Evolutionary conservation across 768 basidiomycete species (phyloP).

Genomic region (Collybia mongolica): DNA sequence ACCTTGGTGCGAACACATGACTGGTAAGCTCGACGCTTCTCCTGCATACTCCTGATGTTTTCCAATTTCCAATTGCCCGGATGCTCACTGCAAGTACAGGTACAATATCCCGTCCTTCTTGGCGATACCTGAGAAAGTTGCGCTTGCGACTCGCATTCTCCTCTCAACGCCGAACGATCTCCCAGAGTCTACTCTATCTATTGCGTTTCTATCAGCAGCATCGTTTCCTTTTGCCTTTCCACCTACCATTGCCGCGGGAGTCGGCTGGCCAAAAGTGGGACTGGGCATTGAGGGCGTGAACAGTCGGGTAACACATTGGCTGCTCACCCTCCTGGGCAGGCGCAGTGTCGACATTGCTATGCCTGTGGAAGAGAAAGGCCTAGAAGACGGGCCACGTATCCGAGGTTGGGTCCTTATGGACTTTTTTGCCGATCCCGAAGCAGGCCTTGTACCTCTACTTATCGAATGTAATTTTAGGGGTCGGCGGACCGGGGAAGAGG

Average conservation of each 20-base stretch:
- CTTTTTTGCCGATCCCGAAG: constrained; percentile 62
- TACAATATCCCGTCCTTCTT: constrained; percentile 80
- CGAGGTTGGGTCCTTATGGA: constrained; percentile 80
- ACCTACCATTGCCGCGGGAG: constrained; percentile 72
- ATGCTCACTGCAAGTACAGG: constrained; percentile 37
- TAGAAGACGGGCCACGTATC: constrained; percentile 40
- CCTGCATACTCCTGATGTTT: constrained; percentile 2
- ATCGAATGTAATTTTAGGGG: constrained; percentile 80
- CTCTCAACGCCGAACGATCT: constrained; percentile 32
- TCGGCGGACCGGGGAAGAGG: constrained; percentile 17
- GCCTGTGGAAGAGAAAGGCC: constrained; percentile 13
- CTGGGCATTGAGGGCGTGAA: constrained; percentile 90
- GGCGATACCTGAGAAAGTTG: constrained; percentile 80
- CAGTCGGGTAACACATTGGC: constrained; percentile 66
- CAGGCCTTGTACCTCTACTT: constrained; percentile 58
- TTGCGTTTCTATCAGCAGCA: constrained; percentile 81
- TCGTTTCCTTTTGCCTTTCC: constrained; percentile 83
- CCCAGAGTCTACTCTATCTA: constrained; percentile 51
- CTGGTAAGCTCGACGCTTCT: constrained; percentile 52
- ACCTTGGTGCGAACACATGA: constrained; percentile 78
- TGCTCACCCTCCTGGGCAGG: constrained; percentile 51
- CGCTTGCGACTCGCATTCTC: constrained; percentile 54
- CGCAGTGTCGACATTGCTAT: constrained; percentile 4
- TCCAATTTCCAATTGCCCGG: neutral
- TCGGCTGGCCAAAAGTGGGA: constrained; percentile 77